phyloP scores from a whole-genome alignment of 495 filamentous ascomycete species.

The Glutinoglossum americanum region DNA sequence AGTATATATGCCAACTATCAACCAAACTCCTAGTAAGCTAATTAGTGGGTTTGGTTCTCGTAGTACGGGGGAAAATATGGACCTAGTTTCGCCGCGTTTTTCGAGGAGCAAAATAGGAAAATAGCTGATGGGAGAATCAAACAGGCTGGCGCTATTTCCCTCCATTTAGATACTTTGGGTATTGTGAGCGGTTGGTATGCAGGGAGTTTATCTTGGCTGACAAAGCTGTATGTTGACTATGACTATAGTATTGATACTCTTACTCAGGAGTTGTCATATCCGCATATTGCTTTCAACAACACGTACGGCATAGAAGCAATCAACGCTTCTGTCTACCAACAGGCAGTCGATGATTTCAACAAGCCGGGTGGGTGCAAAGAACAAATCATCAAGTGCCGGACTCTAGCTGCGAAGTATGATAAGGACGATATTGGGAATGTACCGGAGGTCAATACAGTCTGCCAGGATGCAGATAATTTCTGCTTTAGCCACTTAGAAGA shows the following conservation, averaged over 20 bases:
- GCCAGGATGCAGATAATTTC: conserved; percentile 1
- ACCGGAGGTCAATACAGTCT: neutral
- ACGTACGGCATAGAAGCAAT: conserved; percentile 50
- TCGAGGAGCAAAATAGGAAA: conserved; percentile 10
- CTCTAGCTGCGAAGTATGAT: neutral
- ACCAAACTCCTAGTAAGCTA: neutral
- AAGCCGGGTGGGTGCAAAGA: conserved; percentile 14
- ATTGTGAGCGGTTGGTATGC: conserved; percentile 9
- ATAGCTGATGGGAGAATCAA: conserved; percentile 9
- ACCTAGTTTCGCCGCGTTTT: conserved; percentile 6
- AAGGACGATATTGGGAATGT: neutral
- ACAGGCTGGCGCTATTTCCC: neutral
- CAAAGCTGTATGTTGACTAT: neutral
- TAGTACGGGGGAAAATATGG: conserved; percentile 10
- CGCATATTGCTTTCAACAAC: conserved; percentile 48
- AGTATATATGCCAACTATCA: neutral
- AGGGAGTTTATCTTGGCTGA: neutral
- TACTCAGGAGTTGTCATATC: conserved; percentile 45
- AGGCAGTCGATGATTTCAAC: conserved; percentile 25
- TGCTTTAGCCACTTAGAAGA: neutral
- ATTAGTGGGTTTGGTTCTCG: neutral
- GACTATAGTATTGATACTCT: conserved; percentile 31
- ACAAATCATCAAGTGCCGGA: conserved; percentile 10
- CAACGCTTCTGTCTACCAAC: conserved; percentile 29
- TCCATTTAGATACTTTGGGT: conserved; percentile 9